These are phyloP conservation scores for Sporothrix dimorphospora DNA, from an alignment of 2,329 filamentous ascomycete species.

Conservation along the genomic window DNA sequence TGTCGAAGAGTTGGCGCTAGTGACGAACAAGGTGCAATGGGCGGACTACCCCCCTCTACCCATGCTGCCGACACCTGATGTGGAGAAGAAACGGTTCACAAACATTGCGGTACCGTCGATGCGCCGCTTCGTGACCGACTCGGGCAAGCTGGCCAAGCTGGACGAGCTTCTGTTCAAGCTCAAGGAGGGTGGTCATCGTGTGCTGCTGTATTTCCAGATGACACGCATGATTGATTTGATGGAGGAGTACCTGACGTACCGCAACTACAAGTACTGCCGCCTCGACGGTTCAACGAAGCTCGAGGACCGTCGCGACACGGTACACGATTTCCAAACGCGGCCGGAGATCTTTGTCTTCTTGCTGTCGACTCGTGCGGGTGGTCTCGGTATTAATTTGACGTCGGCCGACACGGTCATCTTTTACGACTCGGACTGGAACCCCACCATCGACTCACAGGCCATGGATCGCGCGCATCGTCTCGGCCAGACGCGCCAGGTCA, in stretches of 20 bases:
- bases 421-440: constrained; percentile 99
- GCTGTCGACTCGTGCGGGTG: constrained; percentile 92
- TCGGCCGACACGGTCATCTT: constrained; percentile 98
- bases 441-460: constrained; percentile 96
- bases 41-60: constrained; percentile 64
- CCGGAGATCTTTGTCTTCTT: constrained; percentile 97
- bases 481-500: constrained; percentile 93
- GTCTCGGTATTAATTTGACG: constrained; percentile 96
- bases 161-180: constrained; percentile 85
- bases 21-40: constrained; percentile 72
- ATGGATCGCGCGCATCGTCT: constrained; percentile 99
- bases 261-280: constrained; percentile 98
- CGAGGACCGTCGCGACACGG: constrained; percentile 94
- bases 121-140: constrained; percentile 96
- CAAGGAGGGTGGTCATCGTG: constrained; percentile 90
- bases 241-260: constrained; percentile 98
- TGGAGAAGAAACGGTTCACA: constrained; percentile 81
- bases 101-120: constrained; percentile 94
- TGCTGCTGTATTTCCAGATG: constrained; percentile 99
- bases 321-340: constrained; percentile 92
- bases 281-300: constrained; percentile 96
- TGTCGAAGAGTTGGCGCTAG: constrained; percentile 70
- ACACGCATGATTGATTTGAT: constrained; percentile 99
- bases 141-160: constrained; percentile 90
- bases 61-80: constrained; percentile 77